Evolutionary conservation across 1,284 basidiomycete species (phyloP).

Genomic region (Rhodotorula sp.): DNA sequence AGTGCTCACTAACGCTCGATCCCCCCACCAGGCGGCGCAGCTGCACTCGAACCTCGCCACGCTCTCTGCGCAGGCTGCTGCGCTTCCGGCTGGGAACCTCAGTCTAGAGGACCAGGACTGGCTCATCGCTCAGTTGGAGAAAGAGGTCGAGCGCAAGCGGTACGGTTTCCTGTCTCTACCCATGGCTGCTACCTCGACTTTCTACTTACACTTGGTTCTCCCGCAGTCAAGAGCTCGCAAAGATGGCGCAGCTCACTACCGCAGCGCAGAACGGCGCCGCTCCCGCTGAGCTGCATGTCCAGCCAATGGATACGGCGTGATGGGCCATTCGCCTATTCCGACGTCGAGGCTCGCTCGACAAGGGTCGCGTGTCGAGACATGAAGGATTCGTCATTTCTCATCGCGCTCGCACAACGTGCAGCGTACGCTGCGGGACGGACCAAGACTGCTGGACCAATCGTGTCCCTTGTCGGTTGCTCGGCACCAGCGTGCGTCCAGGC

Average conservation of each 20-base stretch:
- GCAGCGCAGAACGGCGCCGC: not conserved
- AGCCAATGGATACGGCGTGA: not conserved
- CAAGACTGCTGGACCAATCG: no score
- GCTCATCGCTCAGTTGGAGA: constrained; percentile 29
- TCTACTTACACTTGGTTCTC: not conserved
- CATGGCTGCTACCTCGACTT: not conserved
- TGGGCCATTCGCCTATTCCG: no score
- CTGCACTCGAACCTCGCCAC: constrained; percentile 10
- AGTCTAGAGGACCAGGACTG: constrained; percentile 36
- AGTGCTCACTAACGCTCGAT: not conserved
- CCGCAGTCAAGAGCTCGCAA: not conserved
- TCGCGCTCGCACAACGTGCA: no score
- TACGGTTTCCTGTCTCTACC: not conserved
- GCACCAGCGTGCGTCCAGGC: no score
- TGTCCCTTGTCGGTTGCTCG: no score
- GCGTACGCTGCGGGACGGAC: no score
- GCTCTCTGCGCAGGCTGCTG: constrained; percentile 14
- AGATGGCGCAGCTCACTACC: not conserved
- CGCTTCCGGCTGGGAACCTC: constrained; percentile 17
- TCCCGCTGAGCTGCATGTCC: not conserved
- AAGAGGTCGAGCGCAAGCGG: constrained; percentile 13
- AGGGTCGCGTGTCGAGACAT: no score
- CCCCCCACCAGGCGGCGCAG: constrained; percentile 18
- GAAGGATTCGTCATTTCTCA: no score
- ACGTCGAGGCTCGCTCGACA: no score